Evolutionary conservation across 1,284 basidiomycete genomes (phyloP), one percentile per base, ranked within the genome.

Genomic region (Cutaneotrichosporon cavernicola): DNA sequence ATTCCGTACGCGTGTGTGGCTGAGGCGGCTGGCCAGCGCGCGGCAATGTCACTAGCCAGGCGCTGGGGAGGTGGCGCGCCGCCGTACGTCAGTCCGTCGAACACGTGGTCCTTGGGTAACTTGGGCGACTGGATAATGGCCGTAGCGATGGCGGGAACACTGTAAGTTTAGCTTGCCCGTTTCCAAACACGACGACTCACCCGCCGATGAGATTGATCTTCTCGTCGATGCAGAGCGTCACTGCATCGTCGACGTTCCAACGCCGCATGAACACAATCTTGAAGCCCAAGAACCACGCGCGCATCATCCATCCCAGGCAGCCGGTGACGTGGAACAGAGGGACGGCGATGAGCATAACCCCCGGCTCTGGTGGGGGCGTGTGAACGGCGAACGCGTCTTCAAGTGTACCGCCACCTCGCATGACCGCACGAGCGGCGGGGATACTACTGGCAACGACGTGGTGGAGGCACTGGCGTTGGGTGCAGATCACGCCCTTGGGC

Each of bases 241-340:
- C 66, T 3, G 76, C 78, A n/a, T 72, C 72, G 2, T 58, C 50
- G 4, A 72, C 70, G 43, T 70, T 68, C 76, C 76, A 79, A 47
- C 69, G 62, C 13, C 69, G 63, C 66, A 76, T 70, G 56, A 74
- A 66, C 18, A 77, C 74, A 51, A 79, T 69, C 60, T 73, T 76
- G 18, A 69, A 72, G 18, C 77, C 77, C 16, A 69, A 64, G 60
- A 72, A 69, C 53, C 76, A 67, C 0, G 71, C 74, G 10, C 76
- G 69, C 63, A 77, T 66, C 52, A 78, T 66, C 74, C 76, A 77
- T 2, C 72, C 74, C 2, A 78, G 65, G 57, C 71, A 73, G 5
- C 78, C 78, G 1, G 76, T 77, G 10, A 78, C 76, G 73, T 79
- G 78, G 67, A 79, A 79, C 4, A 79, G 69, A 1, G 78, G 78